Conservation (phyloP, 2,329 filamentous ascomycete genomes). For the Penicillium sp. region DNA sequence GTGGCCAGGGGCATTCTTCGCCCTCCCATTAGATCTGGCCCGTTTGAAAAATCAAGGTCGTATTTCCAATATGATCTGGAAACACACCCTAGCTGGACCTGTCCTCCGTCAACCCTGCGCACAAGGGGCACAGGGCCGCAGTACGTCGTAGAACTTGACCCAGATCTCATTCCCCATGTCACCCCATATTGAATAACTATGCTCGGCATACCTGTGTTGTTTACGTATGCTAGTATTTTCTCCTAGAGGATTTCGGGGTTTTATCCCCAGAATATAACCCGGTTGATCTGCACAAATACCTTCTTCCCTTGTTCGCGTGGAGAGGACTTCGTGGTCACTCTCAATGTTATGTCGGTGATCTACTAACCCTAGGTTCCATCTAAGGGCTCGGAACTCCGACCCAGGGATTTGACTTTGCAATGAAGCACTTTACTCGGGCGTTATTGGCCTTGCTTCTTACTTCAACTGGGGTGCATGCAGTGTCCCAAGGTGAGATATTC, state of each 20-base stretch:
- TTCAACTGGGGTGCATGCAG: constrained; percentile 18
- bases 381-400: constrained; percentile 1
- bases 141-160: not conserved
- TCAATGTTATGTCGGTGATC: constrained; percentile 7
- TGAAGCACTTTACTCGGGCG: constrained; percentile 15
- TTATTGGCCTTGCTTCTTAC: constrained; percentile 14
- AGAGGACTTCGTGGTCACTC: constrained; percentile 9
- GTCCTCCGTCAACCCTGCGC: not conserved
- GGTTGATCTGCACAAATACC: constrained; percentile 19
- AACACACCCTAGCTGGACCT: not conserved
- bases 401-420: constrained; percentile 1
- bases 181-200: constrained; percentile 14
- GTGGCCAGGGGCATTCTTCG: constrained; percentile 12
- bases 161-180: constrained; percentile 21
- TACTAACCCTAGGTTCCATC: constrained; percentile 11
- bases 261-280: constrained; percentile 17
- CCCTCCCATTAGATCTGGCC: not conserved
- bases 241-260: not conserved
- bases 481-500: constrained; percentile 24
- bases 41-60: not conserved
- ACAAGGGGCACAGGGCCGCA: not conserved
- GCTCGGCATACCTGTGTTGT: constrained; percentile 15
- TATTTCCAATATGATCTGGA: not conserved
- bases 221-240: constrained; percentile 7
- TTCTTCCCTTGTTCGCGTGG: not conserved